Base-by-base conservation (phyloP, 2,329 filamentous ascomycete genomes). In the Corinectria fuckeliana region DNA sequence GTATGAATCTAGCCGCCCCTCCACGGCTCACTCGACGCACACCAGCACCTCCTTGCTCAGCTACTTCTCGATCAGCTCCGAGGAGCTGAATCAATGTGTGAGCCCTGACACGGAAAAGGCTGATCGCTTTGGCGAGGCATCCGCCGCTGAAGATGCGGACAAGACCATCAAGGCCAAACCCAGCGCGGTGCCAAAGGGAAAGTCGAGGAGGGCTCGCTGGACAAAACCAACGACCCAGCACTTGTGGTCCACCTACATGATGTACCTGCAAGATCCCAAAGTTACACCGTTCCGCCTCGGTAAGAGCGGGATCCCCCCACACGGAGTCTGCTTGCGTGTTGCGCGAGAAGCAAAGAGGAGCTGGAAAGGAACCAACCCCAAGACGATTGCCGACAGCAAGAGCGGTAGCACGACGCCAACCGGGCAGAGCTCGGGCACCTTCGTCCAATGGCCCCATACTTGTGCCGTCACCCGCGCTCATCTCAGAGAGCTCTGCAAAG, bases 251-350 rank as follows among this genome's bases (percentile, higher is more conserved):
- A 88, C 85, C 1, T 90, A 89, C 69, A 76, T 84, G 58, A 76
- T 87, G 51, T 90, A 90, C 66, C 76, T 90, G 38, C 85, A 88
- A 70, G 88, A 90, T 65, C 87, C 88, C 44, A 86, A 85, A 48
- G 86, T 89, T 3, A 90, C 88, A 1, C 88, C 88, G 0, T 86
- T 90, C 61, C 82, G 85, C 50, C 80, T 88, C 55, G 83, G 86
- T 60, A 87, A 86, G 68, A 87, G 85, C 68, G 82, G 83, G 56
- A 82, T 90, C 23, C 88, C 88, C 7, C 88, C 88, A 3, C 80
- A 86, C 41, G 88, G 88, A 14, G 87, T 90, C 9, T 88, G 86
- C 67, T 72, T 83, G 67, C 85, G 87, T 44, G 87, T 90, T 36
- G 84, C 88, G n/a, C 81, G 87, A 62, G 85, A 88, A 68, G 83